phyloP scores from a whole-genome alignment of 2,329 filamentous ascomycete genomes.

The Arthrobotrys sphaeroides region DNA sequence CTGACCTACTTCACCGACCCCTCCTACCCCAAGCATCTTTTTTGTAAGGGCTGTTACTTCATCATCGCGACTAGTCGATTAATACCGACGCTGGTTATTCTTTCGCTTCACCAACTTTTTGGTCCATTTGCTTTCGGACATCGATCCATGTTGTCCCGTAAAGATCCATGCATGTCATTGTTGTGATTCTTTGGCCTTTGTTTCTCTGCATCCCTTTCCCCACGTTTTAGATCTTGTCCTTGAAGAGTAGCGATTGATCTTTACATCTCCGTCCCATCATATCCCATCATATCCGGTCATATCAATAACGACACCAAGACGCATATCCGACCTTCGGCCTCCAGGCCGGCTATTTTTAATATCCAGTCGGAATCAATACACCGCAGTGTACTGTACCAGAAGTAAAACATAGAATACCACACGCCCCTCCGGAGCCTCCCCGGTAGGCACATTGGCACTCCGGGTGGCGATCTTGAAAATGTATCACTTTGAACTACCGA shows the following conservation, averaged over 20 bases:
- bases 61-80: constrained; percentile 17
- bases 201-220: background rate
- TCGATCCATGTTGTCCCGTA: background rate
- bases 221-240: background rate
- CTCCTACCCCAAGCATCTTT: background rate
- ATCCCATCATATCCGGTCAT: background rate
- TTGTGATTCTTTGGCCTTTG: background rate
- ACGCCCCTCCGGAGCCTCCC: background rate
- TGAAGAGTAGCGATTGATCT: background rate
- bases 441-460: background rate
- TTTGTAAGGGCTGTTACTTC: constrained; percentile 20
- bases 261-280: background rate
- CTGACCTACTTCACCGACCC: background rate
- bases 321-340: no score
- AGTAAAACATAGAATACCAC: no score
- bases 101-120: background rate
- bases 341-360: no score
- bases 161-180: no score
- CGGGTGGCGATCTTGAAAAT: background rate
- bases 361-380: no score
- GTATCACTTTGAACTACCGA: background rate
- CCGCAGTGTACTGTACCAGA: no score
- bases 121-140: background rate
- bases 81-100: constrained; percentile 17
- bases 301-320: background rate